Evolutionary conservation across 441 rosid species (phyloP).

Genomic region (Euphorbia corollata): DNA sequence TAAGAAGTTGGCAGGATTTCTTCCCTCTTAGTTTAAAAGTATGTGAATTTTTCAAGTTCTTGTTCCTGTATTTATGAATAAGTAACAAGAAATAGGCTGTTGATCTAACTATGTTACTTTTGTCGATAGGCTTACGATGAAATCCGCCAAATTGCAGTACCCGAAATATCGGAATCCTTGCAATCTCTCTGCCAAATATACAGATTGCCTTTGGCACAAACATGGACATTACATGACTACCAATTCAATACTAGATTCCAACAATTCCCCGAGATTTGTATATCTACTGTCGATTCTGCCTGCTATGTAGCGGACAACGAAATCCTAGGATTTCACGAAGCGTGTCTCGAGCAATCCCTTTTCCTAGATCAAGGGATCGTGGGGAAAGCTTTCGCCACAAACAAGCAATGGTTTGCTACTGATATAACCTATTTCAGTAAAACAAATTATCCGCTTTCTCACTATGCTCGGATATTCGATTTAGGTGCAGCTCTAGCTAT

Average conservation of each 20-base stretch:
- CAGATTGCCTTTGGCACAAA: constrained; percentile 10
- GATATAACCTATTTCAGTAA: constrained; percentile 48
- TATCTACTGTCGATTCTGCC: neutral
- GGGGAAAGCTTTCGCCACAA: constrained; percentile 52
- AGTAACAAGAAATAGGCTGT: too few relatives aligned
- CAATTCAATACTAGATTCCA: neutral
- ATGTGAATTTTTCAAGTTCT: constrained; percentile 6
- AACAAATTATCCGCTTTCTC: constrained; percentile 68
- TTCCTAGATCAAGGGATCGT: constrained; percentile 63
- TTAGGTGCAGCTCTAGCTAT: constrained; percentile 61
- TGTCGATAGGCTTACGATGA: constrained; percentile 22
- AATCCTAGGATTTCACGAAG: neutral
- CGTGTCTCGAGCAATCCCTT: constrained; percentile 48
- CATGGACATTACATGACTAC: neutral
- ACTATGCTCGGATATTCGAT: constrained; percentile 65
- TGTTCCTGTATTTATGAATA: too few relatives aligned
- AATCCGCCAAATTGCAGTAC: neutral
- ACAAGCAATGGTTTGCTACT: constrained; percentile 48
- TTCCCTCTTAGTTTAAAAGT: constrained; percentile 41
- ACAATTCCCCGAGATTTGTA: neutral
- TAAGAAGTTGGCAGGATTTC: constrained; percentile 49
- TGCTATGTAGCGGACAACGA: neutral
- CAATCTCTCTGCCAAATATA: neutral
- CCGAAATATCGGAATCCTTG: constrained; percentile 2
- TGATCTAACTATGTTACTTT: constrained; percentile 23